A percentile compares a stretch with the other conserved stretches of the same genome.
These are phyloP conservation scores for Aspergillus sp. DNA, from an alignment of 2,329 filamentous ascomycete species.

Conservation along the genomic window DNA sequence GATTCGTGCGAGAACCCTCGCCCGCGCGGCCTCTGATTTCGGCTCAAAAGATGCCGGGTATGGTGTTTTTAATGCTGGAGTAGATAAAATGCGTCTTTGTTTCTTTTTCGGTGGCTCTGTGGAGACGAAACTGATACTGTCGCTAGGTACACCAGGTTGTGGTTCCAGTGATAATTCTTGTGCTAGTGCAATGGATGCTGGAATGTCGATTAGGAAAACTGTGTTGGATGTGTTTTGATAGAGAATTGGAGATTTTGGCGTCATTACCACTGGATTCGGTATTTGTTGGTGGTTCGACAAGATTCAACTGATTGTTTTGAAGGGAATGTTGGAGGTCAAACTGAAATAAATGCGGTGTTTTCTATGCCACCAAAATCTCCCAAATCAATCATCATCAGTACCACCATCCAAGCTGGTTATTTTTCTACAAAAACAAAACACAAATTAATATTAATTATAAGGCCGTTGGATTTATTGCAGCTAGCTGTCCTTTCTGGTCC, in stretches of 20 bases:
- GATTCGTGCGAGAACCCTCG: conserved; percentile 39
- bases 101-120: neutral
- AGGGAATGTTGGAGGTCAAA: neutral
- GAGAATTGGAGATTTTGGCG: conserved; percentile 43
- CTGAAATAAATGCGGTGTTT: neutral
- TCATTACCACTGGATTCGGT: neutral
- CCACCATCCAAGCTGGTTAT: neutral
- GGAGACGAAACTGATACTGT: neutral
- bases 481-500: neutral
- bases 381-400: neutral
- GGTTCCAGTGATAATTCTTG: conserved; percentile 42
- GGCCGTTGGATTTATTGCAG: neutral
- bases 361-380: neutral
- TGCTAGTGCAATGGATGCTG: conserved; percentile 55
- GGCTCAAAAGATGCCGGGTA: conserved; percentile 52
- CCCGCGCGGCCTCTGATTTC: conserved; percentile 47
- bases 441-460: neutral
- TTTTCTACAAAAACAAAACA: neutral
- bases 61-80: conserved; percentile 45
- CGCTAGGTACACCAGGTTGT: neutral
- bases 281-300: neutral
- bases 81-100: conserved; percentile 46
- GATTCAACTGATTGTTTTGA: neutral
- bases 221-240: conserved; percentile 50
- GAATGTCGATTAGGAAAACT: conserved; percentile 58